Evolutionary conservation across 1,139 yeast genomes (phyloP), one percentile per base, ranked within the genome.

Genomic region (Saccharomyces pastorianus): DNA sequence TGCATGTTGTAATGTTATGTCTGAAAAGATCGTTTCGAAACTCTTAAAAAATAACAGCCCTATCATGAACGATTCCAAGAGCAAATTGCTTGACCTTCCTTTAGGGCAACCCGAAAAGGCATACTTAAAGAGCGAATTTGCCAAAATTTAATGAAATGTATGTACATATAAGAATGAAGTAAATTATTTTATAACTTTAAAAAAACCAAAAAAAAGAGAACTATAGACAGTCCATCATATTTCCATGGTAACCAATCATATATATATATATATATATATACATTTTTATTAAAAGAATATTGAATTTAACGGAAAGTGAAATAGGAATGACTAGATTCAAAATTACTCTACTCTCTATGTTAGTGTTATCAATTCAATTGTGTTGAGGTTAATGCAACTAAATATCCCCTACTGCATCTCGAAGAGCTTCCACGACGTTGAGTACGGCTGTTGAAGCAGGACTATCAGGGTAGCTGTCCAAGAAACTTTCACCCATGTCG

Each of bases 401-500:
- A 14, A 61, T 25, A 54, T 65, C 70, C 6, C 70, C 71, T 3
- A 68, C 68, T 9, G 69, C 65, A 53, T 73, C 77, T 52, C 76
- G 58, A 41, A 75, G 57, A 2, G 66, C 56, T 64, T 84, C 90
- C 13, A 93, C 96, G 46, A 95, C 96, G 54, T 85, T 85, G 59
- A 89, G 72, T 53, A 95, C 85, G 1, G 97, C 96, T 2, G 80
- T 79, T 3, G 96, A 83, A 0, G 99, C 96, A 0, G 99, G 98
- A 2, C 96, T 88, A 57, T 91, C 97, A 0, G 96, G 93, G 63
- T 84, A 85, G 54, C 77, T 74, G 60, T 90, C 96, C 59, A 88
- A 76, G 70, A 93, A 95, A 57, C 88, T 83, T 60, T 81, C 85
- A n/a, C 99, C 99, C 29, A 74, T 65, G 67, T 95, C 99, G 71